Conservation (phyloP, 805 yeast species). For the Metschnikowia cubensis region DNA sequence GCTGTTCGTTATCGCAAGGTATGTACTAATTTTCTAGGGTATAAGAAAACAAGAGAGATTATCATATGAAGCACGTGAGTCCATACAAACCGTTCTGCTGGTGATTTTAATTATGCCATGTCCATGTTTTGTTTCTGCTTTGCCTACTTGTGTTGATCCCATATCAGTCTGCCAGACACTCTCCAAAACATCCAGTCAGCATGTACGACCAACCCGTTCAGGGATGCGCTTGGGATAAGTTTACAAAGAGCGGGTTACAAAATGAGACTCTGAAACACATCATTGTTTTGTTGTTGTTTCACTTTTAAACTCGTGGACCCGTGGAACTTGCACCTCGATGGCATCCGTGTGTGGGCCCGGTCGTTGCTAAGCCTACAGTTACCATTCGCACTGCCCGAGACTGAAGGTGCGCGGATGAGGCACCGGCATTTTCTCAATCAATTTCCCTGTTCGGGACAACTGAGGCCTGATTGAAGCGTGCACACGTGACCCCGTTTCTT, state of each 20-base stretch:
- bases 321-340: too few relatives aligned
- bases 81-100: too few relatives aligned
- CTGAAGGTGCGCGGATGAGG: not conserved
- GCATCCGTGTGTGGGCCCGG: not conserved
- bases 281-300: too few relatives aligned
- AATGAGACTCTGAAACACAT: not conserved
- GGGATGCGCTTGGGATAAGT: too few relatives aligned
- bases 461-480: not conserved
- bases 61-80: too few relatives aligned
- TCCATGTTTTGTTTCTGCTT: too few relatives aligned
- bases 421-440: not conserved
- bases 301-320: too few relatives aligned
- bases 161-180: too few relatives aligned
- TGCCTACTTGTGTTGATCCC: too few relatives aligned
- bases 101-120: too few relatives aligned
- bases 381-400: not conserved
- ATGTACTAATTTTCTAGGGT: constrained; percentile 8
- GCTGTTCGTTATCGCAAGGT: constrained; percentile 23
- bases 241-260: not conserved
- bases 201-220: too few relatives aligned
- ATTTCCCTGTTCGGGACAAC: constrained; percentile 1
- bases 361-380: not conserved
- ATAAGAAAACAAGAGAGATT: not conserved
- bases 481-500: constrained; percentile 9
- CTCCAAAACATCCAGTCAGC: too few relatives aligned